Base-by-base conservation (phyloP, 805 yeast species). In the Hemisphaericaspora nanyangensis region DNA sequence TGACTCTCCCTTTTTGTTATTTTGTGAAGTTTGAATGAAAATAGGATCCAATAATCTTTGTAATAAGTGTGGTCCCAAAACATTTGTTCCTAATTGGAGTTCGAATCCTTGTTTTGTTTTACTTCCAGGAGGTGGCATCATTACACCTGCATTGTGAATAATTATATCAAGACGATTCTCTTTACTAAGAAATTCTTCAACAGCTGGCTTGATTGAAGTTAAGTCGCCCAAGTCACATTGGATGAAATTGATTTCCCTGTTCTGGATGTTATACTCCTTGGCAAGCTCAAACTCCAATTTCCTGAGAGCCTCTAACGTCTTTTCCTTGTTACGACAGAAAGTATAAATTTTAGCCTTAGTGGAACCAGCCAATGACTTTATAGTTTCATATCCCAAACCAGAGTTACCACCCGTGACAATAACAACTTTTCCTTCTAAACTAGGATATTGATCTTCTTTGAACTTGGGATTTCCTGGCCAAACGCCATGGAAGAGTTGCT, bases 341-440 rank as follows among this genome's bases (percentile, higher is more conserved):
- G 56, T 46, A 50, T 65, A 63, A 38, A 64, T 55, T 41, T 59
- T 65, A 10, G 59, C 55, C 31, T 59, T 62, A 37, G 56, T 65
- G 50, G 47, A 18, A 4, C 46, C 48, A 20, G 56, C 45, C 10
- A 71, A 51, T 7, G 58, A 48, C 38, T 55, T 60, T 3, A 60
- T 54, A 7, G 56, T 50, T 29, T 63, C 58, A 22, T 53, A 45
- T 28, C 49, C 49, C 35, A 69, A 55, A 32, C 74, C 74, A 7
- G 68, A 48, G 34, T 61, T 65, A 17, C 59, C 58, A 36, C 73
- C 73, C 6, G 74, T 67, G 7, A 69, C 63, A 17, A 64, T 43
- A 12, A 67, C 67, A n/a, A 54, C 56, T 45, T 61, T 65, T 6
- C 60, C 66, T 2, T 61, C 52, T 33, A 68, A 47, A 37, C 59